These are phyloP conservation scores for Penicillium concentricum DNA, from an alignment of 2,329 filamentous ascomycete genomes.

Conservation along the genomic window DNA sequence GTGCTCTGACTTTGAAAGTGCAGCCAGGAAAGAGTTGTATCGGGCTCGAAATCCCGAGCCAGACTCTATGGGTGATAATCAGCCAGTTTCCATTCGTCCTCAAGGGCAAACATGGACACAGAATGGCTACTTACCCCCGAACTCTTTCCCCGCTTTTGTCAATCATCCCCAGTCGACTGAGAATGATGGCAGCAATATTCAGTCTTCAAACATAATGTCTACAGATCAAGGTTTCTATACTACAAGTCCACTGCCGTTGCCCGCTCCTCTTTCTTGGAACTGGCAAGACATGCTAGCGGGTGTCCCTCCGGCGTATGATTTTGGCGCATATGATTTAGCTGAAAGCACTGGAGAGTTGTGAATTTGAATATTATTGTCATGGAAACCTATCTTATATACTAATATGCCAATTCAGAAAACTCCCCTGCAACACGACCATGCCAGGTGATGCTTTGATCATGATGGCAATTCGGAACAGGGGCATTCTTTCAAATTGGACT, in stretches of 20 bases:
- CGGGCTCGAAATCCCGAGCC: not conserved
- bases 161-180: not conserved
- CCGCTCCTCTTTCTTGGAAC: not conserved
- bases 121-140: not conserved
- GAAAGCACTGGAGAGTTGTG: not conserved
- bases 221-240: not conserved
- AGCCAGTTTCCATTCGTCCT: not conserved
- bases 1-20: not conserved
- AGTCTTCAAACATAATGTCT: not conserved
- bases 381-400: not conserved
- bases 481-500: conserved; percentile 15
- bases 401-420: not conserved
- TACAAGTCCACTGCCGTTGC: not conserved
- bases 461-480: conserved; percentile 17
- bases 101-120: not conserved
- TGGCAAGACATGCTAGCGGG: not conserved
- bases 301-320: not conserved
- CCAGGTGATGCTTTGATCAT: conserved; percentile 11
- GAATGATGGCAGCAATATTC: not conserved
- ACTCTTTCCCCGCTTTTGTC: not conserved
- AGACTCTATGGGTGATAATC: not conserved
- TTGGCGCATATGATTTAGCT: not conserved
- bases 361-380: not conserved
- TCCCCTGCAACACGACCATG: not conserved
- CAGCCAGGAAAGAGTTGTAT: not conserved